These are phyloP conservation scores for Candida golubevii DNA, from an alignment of 805 yeast genomes.

Conservation along the genomic window DNA sequence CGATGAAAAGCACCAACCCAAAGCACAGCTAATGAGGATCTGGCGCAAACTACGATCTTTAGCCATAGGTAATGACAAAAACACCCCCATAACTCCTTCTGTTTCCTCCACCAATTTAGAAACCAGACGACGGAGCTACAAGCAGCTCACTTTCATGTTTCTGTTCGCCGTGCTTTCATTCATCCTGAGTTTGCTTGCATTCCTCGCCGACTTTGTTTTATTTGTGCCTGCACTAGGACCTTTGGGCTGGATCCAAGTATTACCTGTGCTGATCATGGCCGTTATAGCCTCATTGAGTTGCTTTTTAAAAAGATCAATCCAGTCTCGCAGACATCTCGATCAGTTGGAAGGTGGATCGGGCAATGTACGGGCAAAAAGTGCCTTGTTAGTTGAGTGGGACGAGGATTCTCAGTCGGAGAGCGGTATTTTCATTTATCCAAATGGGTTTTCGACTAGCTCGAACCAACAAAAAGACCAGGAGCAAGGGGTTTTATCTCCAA, in stretches of 20 bases:
- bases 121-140: neutral
- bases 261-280: conserved; percentile 63
- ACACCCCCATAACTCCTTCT: neutral
- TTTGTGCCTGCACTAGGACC: conserved; percentile 73
- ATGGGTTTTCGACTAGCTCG: conserved; percentile 28
- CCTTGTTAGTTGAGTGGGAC: conserved; percentile 9
- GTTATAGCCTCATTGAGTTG: conserved; percentile 63
- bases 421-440: conserved; percentile 41
- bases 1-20: neutral
- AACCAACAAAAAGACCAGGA: conserved; percentile 15
- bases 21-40: neutral
- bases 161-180: conserved; percentile 65
- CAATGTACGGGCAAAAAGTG: conserved; percentile 8
- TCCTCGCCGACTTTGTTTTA: conserved; percentile 75
- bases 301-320: conserved; percentile 63
- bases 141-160: conserved; percentile 44
- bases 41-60: neutral
- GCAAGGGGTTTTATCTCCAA: neutral
- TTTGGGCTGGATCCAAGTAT: conserved; percentile 82
- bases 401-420: conserved; percentile 38
- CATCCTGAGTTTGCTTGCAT: conserved; percentile 63
- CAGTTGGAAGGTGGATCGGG: conserved; percentile 15
- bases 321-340: conserved; percentile 43
- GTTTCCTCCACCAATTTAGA: neutral
- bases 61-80: neutral